Percentiles rank a stretch among this genome's conserved stretches.
Conservation (phyloP, 441 rosid genomes). For the Jatropha podagrica region DNA sequence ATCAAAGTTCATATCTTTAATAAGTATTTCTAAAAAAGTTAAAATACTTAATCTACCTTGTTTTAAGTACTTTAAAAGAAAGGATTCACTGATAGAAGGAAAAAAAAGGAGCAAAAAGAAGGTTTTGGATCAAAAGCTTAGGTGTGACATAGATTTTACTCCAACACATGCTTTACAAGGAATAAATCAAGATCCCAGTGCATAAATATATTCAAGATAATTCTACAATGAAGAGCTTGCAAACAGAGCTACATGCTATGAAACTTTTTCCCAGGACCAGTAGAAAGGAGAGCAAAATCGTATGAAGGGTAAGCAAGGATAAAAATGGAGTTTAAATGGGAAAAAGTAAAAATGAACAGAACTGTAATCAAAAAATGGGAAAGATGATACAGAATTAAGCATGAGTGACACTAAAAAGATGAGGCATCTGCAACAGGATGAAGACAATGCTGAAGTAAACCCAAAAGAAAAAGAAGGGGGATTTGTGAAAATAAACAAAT, state of each 20-base stretch:
- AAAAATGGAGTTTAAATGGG: no score
- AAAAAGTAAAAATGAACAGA: background rate
- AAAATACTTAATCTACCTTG: no score
- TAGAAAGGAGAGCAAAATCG: background rate
- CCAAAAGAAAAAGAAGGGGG: background rate
- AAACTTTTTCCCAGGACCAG: background rate
- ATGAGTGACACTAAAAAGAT: background rate
- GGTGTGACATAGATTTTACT: background rate
- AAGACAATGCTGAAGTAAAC: background rate
- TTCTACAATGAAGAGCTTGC: background rate
- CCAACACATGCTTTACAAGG: background rate
- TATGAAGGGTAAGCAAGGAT: no score
- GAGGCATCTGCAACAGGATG: no score
- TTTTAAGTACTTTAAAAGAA: no score
- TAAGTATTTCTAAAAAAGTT: no score
- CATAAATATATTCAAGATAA: background rate
- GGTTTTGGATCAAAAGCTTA: background rate
- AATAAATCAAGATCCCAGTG: background rate
- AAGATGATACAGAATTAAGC: background rate
- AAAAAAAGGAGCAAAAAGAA: background rate
- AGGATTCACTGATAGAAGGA: no score
- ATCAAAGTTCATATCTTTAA: background rate
- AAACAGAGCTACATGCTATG: background rate
- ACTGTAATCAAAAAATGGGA: background rate
- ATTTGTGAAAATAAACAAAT: background rate